These are phyloP conservation scores for Waltergamsia citrina DNA, from an alignment of 2,329 filamentous ascomycete genomes.

Conservation along the genomic window DNA sequence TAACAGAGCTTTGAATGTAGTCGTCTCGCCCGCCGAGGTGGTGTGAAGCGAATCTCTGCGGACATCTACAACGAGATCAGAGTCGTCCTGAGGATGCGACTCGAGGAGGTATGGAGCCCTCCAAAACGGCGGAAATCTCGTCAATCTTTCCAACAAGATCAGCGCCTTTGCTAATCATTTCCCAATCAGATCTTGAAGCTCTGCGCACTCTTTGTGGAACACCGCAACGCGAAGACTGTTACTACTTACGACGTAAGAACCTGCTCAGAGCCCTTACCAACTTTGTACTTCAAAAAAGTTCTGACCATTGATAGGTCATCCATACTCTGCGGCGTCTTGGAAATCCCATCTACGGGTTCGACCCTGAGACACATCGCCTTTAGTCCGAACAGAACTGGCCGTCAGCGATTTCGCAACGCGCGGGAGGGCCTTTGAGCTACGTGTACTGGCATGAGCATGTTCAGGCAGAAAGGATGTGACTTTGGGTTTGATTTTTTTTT, in stretches of 20 bases:
- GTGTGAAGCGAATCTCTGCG: slow-evolving; percentile 63
- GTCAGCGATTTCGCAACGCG: no score
- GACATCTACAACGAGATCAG: slow-evolving; percentile 56
- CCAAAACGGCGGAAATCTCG: not conserved
- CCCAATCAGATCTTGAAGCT: slow-evolving; percentile 38
- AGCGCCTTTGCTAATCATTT: not conserved
- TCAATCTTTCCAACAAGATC: slow-evolving; percentile 6
- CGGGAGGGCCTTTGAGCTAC: no score
- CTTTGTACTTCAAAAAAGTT: no score
- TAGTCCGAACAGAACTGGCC: no score
- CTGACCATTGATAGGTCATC: slow-evolving; percentile 37
- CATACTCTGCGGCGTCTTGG: slow-evolving; percentile 38
- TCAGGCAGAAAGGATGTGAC: no score
- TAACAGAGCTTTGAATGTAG: slow-evolving; percentile 29
- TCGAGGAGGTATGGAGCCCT: slow-evolving; percentile 33
- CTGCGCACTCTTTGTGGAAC: slow-evolving; percentile 40
- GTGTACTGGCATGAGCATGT: no score
- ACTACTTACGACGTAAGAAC: slow-evolving; percentile 54
- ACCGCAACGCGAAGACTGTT: slow-evolving; percentile 50
- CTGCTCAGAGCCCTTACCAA: no score
- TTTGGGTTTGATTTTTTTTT: no score
- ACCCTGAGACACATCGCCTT: slow-evolving; percentile 31
- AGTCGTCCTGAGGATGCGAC: slow-evolving; percentile 33
- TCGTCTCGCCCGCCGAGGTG: slow-evolving; percentile 64
- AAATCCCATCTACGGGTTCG: slow-evolving; percentile 49